These are phyloP conservation scores for Tolypocladium ovalisporum DNA, from an alignment of 2,329 filamentous ascomycete genomes.

Conservation along the genomic window DNA sequence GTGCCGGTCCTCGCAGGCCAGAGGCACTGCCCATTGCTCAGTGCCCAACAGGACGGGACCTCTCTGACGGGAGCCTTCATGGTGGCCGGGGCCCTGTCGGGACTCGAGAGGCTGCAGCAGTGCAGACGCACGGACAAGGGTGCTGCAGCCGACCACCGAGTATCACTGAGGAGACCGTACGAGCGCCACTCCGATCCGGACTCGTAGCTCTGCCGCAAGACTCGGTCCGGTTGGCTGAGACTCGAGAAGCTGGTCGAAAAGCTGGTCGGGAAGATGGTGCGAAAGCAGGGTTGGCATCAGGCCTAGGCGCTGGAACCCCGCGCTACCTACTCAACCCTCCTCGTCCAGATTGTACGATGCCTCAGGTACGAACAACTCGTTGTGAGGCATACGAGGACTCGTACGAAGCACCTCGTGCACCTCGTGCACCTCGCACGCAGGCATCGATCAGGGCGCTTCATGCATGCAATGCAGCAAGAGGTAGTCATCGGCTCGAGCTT, in stretches of 20 bases:
- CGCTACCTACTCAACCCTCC: not conserved
- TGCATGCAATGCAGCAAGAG: not conserved
- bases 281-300: not conserved
- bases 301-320: not conserved
- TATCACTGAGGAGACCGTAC: not conserved
- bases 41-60: not conserved
- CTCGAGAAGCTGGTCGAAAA: not conserved
- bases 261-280: not conserved
- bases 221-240: not conserved
- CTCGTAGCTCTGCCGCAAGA: not conserved
- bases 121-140: not conserved
- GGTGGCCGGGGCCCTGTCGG: not conserved
- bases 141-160: not conserved
- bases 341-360: not conserved
- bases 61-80: not conserved
- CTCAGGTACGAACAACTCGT: not conserved
- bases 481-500: not conserved
- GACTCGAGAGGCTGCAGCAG: not conserved
- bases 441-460: not conserved
- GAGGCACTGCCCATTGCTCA: not conserved
- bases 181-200: not conserved
- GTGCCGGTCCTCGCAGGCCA: conserved; percentile 9
- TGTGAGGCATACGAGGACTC: not conserved
- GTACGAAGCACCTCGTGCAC: not conserved
- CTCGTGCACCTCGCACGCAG: too few relatives aligned